Evolutionary conservation across 345 rosid genomes (phyloP), one percentile per base, ranked within the genome.

Genomic region (Syzygium aqueum): DNA sequence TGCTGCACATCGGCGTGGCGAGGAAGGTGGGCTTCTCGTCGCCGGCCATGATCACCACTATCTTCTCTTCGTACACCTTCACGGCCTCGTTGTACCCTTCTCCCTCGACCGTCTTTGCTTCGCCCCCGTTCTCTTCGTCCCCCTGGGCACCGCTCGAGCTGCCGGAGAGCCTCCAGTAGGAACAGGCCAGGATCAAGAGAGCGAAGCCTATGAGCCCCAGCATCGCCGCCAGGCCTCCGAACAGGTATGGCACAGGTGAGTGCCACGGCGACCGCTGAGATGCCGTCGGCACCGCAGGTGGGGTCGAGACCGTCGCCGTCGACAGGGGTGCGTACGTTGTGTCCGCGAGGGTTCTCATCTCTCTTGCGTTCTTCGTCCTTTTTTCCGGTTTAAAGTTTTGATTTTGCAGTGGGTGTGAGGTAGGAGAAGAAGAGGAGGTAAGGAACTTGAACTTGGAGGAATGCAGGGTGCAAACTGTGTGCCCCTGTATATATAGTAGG

Each of bases 161-260:
- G 16, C 88, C 92, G 8, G 98, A 95, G 63, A 97, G 93, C 88
- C 93, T 96, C 99, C 98, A 95, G 91, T 96, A 95, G 51, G 99
- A 97, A 84, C 98, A 97, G 7, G 98, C 99, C 40, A 97, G 98
- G 88, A 97, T 93, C 8, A 97, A 86, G 80, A 97, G 98, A 53
- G 99, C 98, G 87, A 95, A 94, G 43, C 98, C 99, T 17, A 96
- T 96, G 85, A 97, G 94, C 59, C 98, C 99, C 33, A 97, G 93
- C 99, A 97, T 97, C 52, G 99, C 99, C 0, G 99, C 99, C 78
- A 97, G 88, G 28, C 99, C 99, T 28, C 99, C 99, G 84, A 97
- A 97, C 84, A 97, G 89, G 90, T 96, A 97, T 0, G 99, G 98
- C 57, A 97, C 96, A 2, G 99, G 99, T 50, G 99, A 97, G 92